Base-by-base conservation (phyloP, 169 alveolate species). In the Amoebophrya sp. region DNA sequence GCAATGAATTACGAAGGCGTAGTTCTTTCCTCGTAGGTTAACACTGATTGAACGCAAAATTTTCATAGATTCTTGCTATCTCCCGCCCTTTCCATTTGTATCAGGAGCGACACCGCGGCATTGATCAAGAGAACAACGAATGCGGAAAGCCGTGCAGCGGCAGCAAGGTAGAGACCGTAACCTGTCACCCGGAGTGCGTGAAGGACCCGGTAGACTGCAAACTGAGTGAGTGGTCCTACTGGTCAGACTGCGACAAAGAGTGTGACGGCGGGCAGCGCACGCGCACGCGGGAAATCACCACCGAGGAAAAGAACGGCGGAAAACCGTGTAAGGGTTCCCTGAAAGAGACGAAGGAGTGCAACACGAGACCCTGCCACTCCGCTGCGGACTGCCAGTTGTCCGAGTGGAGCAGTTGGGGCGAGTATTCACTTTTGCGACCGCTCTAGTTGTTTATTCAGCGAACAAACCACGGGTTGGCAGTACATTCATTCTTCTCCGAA, bases 101-200 rank as follows among this genome's bases (percentile, higher is more conserved):
- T n/a, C 54, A 41, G 54, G 54, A 41, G 54, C 54, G 54, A 12
- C 54, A 41, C 54, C 54, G 54, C n/a, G n/a, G n/a, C n/a, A n/a
- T n/a, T n/a, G n/a, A n/a, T n/a, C n/a, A n/a, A n/a, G n/a, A n/a
- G n/a, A 66, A 66, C 83, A 66, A 66, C 18, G 83, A 25, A 1
- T 66, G 83, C 83, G 83, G 83, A 25, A 66, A 66, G 83, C 83
- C 83, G 32, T 66, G 83, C 35, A 25, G 18, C 32, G 83, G 83
- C 38, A 18, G 10, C 35, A 66, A 66, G 35, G 83, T 66, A 25
- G 83, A 66, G 83, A 66, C 83, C 29, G 32, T 0, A 25, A 25
- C 83, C 32, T 66, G 83, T 25, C 35, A 18, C 29, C 83, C 83
- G 10, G 83, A 66, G 39, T 66, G 83, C 83, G 83, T 66, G 39